Evolutionary conservation across 2,329 filamentous ascomycete species (phyloP).

Genomic region (Sclerotinia nivalis): DNA sequence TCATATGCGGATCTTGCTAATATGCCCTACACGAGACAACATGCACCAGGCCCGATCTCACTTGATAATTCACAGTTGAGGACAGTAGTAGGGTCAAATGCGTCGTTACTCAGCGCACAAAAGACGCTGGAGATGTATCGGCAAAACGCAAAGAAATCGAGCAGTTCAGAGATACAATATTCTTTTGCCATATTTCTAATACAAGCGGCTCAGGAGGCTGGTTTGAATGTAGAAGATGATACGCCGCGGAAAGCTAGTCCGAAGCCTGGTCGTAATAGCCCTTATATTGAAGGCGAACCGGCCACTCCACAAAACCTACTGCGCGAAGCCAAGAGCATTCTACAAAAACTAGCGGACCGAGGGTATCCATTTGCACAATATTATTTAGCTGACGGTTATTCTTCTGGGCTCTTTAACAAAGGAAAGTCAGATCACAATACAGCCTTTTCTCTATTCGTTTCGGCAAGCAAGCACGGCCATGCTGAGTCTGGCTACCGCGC

Average conservation of each 20-base stretch:
- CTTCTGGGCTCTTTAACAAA: conserved; percentile 93
- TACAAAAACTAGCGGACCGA: conserved; percentile 81
- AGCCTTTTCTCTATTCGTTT: conserved; percentile 88
- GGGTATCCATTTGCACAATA: conserved; percentile 98
- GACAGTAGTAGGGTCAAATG: conserved; percentile 80
- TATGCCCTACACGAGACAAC: conserved; percentile 43
- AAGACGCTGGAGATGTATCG: conserved; percentile 98
- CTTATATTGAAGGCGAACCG: conserved; percentile 49
- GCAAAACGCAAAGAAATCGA: conserved; percentile 95
- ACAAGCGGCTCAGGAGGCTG: conserved; percentile 80
- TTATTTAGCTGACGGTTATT: conserved; percentile 91
- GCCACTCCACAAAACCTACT: conserved; percentile 68
- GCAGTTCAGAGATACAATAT: conserved; percentile 85
- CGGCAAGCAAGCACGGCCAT: conserved; percentile 95
- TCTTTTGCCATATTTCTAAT: conserved; percentile 96
- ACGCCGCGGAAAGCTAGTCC: conserved; percentile 42
- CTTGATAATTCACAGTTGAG: conserved; percentile 83
- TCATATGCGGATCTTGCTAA: conserved; percentile 57
- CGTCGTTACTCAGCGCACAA: conserved; percentile 84
- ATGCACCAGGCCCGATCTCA: conserved; percentile 39
- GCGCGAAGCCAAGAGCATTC: conserved; percentile 83
- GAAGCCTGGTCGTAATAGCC: conserved; percentile 50
- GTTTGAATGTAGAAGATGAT: conserved; percentile 50
- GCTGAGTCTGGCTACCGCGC: conserved; percentile 94
- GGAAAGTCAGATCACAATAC: conserved; percentile 88